Conservation (phyloP, 2,329 filamentous ascomycete species). For the Penicillium polonicum region DNA sequence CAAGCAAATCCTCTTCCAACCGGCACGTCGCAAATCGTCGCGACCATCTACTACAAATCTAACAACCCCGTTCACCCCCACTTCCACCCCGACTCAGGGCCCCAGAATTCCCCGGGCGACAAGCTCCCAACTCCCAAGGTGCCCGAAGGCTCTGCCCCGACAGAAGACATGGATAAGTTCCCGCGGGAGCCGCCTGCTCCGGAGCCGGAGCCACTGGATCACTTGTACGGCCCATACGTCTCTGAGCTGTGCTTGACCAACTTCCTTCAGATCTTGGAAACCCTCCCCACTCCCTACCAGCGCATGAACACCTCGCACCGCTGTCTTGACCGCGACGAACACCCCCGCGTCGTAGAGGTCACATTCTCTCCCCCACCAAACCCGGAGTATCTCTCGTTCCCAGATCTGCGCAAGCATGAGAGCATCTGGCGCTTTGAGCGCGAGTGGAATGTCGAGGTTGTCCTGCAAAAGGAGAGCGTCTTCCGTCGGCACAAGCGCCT, state of each 20-base stretch:
- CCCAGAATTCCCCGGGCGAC: constrained; percentile 37
- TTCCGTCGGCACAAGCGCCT: constrained; percentile 79
- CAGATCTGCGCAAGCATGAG: constrained; percentile 75
- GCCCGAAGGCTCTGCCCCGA: constrained; percentile 50
- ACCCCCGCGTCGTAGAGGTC: constrained; percentile 54
- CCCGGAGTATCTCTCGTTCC: constrained; percentile 53
- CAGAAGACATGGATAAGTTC: constrained; percentile 52
- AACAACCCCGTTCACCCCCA: constrained; percentile 44
- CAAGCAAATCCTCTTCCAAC: constrained; percentile 40
- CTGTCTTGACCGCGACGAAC: constrained; percentile 48
- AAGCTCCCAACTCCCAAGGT: constrained; percentile 43
- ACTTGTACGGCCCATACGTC: constrained; percentile 55
- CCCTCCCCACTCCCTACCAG: constrained; percentile 50
- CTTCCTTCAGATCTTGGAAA: constrained; percentile 54
- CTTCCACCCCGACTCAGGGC: constrained; percentile 50
- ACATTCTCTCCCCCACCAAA: constrained; percentile 52
- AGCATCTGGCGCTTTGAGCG: constrained; percentile 79
- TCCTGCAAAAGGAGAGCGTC: constrained; percentile 70
- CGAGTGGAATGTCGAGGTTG: constrained; percentile 84
- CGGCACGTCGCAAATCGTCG: constrained; percentile 46
- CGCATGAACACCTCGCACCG: constrained; percentile 50
- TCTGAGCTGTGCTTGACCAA: constrained; percentile 57
- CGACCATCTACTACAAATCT: constrained; percentile 52
- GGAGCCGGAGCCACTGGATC: constrained; percentile 55
- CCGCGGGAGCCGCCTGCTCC: constrained; percentile 56